phyloP scores from a whole-genome alignment of 352 stramenopile genomes.

The Aphanomyces astaci region DNA sequence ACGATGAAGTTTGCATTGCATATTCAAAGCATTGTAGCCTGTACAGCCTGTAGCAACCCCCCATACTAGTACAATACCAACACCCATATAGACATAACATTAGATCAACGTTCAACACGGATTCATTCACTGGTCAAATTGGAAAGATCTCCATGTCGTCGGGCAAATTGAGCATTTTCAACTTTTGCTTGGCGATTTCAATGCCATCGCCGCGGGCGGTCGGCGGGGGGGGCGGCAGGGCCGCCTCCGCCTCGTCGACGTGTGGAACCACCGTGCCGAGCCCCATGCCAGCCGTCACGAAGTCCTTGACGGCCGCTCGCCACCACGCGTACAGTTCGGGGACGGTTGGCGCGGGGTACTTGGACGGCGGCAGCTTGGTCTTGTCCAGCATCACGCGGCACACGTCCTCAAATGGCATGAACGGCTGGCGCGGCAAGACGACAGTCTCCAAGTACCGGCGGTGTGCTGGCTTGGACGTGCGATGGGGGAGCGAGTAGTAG shows the following conservation, averaged over 20 bases:
- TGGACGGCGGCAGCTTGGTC: neutral
- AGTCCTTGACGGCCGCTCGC: neutral
- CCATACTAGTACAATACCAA: no score
- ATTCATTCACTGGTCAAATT: no score
- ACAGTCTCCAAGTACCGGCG: neutral
- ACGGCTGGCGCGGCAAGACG: neutral
- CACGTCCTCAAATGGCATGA: neutral
- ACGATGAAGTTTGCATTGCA: no score
- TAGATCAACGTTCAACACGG: no score
- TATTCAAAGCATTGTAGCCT: no score
- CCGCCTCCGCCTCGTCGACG: neutral
- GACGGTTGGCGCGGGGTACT: neutral
- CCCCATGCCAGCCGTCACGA: neutral
- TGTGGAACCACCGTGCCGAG: neutral
- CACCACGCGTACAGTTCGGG: neutral
- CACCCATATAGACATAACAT: no score
- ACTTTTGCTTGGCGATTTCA: neutral
- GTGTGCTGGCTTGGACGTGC: neutral
- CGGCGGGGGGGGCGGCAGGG: neutral
- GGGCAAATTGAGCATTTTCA: neutral
- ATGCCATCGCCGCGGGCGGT: neutral
- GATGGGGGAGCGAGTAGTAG: constrained; percentile 4
- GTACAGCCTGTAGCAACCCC: no score
- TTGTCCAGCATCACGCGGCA: neutral
- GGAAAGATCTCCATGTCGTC: constrained; percentile 11